Evolutionary conservation across 2,329 filamentous ascomycete genomes (phyloP), one percentile per base, ranked within the genome.

Genomic region (Ophiostoma triangulosporum): DNA sequence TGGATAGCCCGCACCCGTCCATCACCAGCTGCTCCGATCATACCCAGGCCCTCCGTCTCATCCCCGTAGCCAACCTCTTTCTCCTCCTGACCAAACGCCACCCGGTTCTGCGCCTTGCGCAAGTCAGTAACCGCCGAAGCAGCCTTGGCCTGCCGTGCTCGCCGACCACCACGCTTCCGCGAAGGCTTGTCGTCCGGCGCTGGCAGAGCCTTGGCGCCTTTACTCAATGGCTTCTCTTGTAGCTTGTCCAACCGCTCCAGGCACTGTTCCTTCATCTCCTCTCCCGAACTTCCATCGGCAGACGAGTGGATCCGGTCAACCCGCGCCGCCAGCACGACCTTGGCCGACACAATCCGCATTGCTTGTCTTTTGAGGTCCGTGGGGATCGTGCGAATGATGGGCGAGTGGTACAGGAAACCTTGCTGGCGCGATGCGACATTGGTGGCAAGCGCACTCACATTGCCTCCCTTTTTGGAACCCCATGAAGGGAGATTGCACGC

Each of bases 121-220:
- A 98, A 73, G 53, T 98, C 93, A 0, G 93, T 98, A 88, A 96
- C 95, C 56, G 93, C 91, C 6, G 88, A 88, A 4, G 91, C 90
- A 68, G 95, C 93, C 76, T 98, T 98, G 56, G 91, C 91, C 68
- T 95, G 95, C 54, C 93, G 76, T 12, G 90, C 93, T 59, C 89
- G 77, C 53, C 91, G 77, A 51, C 93, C 93, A 67, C 93, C 93
- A 59, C 93, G 86, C 68, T 98, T 98, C 32, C 90, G 78, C 0
- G 87, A 83, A 1, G 89, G 93, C 67, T 97, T 98, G 68, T 98
- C 93, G 64, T 97, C 93, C 0, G 93, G 93, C 0, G 88, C 87
- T 1, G 91, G 91, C 0, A 97, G 77, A 1, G 93, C 93, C 57
- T 88, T 83, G 15, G 81, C 78, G 3, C 89, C 89, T 64, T 93